phyloP scores from a whole-genome alignment of 352 stramenopile genomes.

The Plasmopara viticola region DNA sequence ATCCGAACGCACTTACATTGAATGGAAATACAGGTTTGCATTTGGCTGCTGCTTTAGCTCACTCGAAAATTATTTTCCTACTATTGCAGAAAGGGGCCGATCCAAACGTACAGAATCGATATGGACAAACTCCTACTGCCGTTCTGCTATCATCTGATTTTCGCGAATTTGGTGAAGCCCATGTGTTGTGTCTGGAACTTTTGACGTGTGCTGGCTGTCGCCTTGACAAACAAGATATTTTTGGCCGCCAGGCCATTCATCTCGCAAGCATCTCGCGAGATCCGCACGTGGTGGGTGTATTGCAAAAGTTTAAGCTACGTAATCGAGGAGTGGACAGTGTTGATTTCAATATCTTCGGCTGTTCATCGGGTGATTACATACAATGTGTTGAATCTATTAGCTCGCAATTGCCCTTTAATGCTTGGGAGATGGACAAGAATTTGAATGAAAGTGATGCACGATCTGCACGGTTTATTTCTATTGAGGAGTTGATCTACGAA shows the following conservation, averaged over 20 bases:
- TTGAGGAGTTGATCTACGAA: slow-evolving; percentile 33
- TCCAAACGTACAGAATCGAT: slow-evolving; percentile 58
- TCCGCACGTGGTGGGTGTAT: slow-evolving; percentile 22
- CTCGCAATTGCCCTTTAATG: slow-evolving; percentile 27
- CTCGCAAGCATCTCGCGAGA: slow-evolving; percentile 40
- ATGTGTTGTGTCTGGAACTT: slow-evolving; percentile 45
- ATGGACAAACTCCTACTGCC: slow-evolving; percentile 56
- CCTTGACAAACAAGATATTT: slow-evolving; percentile 52
- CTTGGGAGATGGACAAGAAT: slow-evolving; percentile 21
- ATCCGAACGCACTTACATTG: slow-evolving; percentile 55
- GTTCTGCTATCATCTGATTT: slow-evolving; percentile 38
- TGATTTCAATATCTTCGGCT: slow-evolving; percentile 62
- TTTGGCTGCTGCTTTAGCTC: slow-evolving; percentile 37
- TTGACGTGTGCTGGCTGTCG: slow-evolving; percentile 42
- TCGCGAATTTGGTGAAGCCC: slow-evolving; percentile 13
- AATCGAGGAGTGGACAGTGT: slow-evolving; percentile 16
- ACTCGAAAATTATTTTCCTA: slow-evolving; percentile 44
- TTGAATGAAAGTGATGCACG: slow-evolving; percentile 1
- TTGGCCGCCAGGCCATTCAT: slow-evolving; percentile 54
- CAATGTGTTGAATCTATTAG: slow-evolving; percentile 24
- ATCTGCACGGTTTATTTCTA: slow-evolving; percentile 10
- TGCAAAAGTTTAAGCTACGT: slow-evolving; percentile 27
- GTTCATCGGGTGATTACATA: slow-evolving; percentile 50
- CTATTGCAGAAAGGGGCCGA: slow-evolving; percentile 53
- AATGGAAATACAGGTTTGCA: slow-evolving; percentile 73